Evolutionary conservation across 2,329 filamentous ascomycete genomes (phyloP).

Genomic region (Dendrostoma leiphaemia): DNA sequence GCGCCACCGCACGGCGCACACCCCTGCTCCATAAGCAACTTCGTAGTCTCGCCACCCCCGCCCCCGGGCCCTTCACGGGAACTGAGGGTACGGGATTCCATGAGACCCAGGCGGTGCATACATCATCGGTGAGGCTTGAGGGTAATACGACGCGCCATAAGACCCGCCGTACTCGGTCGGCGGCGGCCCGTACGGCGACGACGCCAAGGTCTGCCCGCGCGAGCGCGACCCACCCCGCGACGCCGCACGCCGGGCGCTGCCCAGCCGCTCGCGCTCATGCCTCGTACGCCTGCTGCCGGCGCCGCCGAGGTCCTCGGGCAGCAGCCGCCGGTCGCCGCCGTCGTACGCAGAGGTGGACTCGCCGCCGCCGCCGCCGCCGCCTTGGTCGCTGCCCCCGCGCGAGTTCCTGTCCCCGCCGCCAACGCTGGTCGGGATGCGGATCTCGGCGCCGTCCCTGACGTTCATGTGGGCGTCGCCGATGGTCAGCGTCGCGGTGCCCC

Average conservation of each 20-base stretch:
- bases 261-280: slow-evolving; percentile 33
- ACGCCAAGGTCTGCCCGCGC: slow-evolving; percentile 20
- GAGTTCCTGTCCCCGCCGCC: slow-evolving; percentile 41
- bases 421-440: slow-evolving; percentile 47
- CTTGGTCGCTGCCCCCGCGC: slow-evolving; percentile 13
- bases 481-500: slow-evolving; percentile 53
- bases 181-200: background rate
- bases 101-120: slow-evolving; percentile 18
- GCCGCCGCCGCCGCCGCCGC: slow-evolving; percentile 24
- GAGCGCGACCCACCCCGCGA: slow-evolving; percentile 50
- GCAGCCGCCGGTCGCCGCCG: slow-evolving; percentile 46
- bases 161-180: slow-evolving; percentile 14
- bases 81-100: slow-evolving; percentile 13
- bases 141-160: background rate
- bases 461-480: slow-evolving; percentile 58
- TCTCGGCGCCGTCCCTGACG: slow-evolving; percentile 57
- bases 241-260: slow-evolving; percentile 40
- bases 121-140: background rate
- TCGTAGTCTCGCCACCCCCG: no score
- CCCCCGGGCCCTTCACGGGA: background rate
- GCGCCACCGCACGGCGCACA: background rate
- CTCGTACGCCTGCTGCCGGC: slow-evolving; percentile 38
- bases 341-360: slow-evolving; percentile 48
- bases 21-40: no score
- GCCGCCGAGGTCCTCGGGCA: no score